Evolutionary conservation across 179 eudicot genomes (phyloP), one percentile per base, ranked within the genome.

Genomic region (Spinacia oleracea): DNA sequence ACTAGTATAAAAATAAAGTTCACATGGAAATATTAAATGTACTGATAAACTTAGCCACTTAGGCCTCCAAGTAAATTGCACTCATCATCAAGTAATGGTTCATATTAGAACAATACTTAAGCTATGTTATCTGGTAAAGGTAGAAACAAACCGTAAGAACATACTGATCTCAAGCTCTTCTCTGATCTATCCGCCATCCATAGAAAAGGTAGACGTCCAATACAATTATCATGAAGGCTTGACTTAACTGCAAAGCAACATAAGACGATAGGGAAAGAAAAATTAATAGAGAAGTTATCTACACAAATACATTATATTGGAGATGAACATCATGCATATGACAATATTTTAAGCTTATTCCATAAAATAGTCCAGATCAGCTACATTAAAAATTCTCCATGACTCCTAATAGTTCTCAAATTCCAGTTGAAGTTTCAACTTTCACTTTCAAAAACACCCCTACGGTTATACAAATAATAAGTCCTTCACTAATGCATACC

Each of bases 141-240:
- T 55, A 73, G 76, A 73, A 56, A 73, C 64, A 73, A 73, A 73
- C 76, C 76, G 27, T 73, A 73, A 23, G 38, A 55, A 73, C 76
- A 25, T 73, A 73, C 76, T 73, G 76, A 35, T 73, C 76, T 73
- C 76, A 73, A 34, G 76, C 76, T 73, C 65, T 55, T 35, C 50
- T 29, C 31, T n/a, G 29, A 55, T 56, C 32, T 73, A n/a, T n/a
- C 32, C 35, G 29, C n/a, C 48, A 55, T 73, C 64, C 64, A 56
- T 34, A 48, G 27, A 73, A 73, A 55, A 42, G 48, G 65, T 21
- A 35, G 76, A 35, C 46, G 27, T 6, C 76, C 64, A 20, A 5
- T 32, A 72, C 63, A 35, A 35, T 56, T 34, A 38, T n/a, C 65
- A 73, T 58, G 16, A 55, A 35, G 65, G 46, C 65, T 73, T 56